Percentiles rank a stretch among this genome's conserved stretches.
These are phyloP conservation scores for Meyerozyma carpophila DNA, from an alignment of 1,139 yeast species.

Conservation along the genomic window DNA sequence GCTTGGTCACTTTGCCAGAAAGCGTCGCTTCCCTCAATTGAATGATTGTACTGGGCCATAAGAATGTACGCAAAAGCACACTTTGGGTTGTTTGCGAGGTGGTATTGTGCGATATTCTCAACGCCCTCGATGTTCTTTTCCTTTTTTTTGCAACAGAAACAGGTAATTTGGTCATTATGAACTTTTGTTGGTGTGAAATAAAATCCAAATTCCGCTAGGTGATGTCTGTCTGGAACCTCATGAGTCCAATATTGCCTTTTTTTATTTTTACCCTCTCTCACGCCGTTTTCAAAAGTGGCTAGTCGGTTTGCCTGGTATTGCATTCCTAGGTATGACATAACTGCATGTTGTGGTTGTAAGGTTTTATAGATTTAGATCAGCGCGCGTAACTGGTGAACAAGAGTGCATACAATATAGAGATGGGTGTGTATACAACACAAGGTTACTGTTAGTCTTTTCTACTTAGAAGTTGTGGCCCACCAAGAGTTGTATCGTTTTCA, in stretches of 20 bases:
- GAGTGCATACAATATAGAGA: background rate
- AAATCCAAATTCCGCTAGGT: constrained; percentile 66
- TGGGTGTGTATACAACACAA: too few relatives aligned
- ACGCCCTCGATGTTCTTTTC: constrained; percentile 33
- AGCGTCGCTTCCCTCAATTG: constrained; percentile 5
- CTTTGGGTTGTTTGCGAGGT: constrained; percentile 37
- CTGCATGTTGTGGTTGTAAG: background rate
- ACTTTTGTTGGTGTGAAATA: constrained; percentile 54
- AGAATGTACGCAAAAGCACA: constrained; percentile 42
- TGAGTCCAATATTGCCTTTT: constrained; percentile 29
- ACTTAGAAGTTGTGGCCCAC: constrained; percentile 57
- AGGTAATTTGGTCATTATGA: constrained; percentile 46
- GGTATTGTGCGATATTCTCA: constrained; percentile 35
- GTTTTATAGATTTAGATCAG: background rate
- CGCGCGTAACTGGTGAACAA: background rate
- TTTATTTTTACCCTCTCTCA: constrained; percentile 15
- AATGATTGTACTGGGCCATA: constrained; percentile 14
- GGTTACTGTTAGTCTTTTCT: too few relatives aligned
- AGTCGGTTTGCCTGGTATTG: constrained; percentile 18
- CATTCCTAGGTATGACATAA: constrained; percentile 5
- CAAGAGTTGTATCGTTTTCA: constrained; percentile 86
- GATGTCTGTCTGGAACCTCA: constrained; percentile 26
- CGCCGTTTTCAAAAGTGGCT: constrained; percentile 23
- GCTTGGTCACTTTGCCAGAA: constrained; percentile 13
- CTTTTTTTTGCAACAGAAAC: constrained; percentile 53